Conservation (phyloP, 2,329 filamentous ascomycete genomes). For the Sporothrix curviconia region DNA sequence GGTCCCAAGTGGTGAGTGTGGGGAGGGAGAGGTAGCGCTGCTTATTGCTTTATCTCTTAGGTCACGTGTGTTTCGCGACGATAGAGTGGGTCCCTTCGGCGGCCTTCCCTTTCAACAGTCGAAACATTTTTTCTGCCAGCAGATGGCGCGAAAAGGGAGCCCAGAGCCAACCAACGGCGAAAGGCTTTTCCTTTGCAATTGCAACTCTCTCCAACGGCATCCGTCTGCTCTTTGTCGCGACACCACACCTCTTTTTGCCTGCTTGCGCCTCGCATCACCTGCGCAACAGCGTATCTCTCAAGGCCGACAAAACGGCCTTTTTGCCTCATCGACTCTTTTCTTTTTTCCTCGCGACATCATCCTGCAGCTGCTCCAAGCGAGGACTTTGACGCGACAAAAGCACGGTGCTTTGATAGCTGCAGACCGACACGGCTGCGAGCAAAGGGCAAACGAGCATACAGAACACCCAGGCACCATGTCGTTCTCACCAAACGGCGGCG, state of each 20-base stretch:
- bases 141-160: background rate
- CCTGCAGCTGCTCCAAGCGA: no score
- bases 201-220: background rate
- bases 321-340: background rate
- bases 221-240: background rate
- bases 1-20: background rate
- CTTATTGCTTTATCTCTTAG: background rate
- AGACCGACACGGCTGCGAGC: no score
- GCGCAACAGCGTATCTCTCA: no score
- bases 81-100: background rate
- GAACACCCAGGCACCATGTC: slow-evolving; percentile 5
- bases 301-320: no score
- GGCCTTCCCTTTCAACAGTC: background rate
- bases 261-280: background rate
- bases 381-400: no score
- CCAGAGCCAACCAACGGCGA: background rate
- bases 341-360: no score
- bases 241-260: no score
- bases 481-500: slow-evolving; percentile 10
- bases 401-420: no score
- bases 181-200: slow-evolving; percentile 7
- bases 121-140: slow-evolving; percentile 2
- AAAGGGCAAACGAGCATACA: no score
- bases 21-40: background rate
- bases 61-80: background rate